Conservation (phyloP, 2,329 filamentous ascomycete genomes). For the Aspergillus awamori region DNA sequence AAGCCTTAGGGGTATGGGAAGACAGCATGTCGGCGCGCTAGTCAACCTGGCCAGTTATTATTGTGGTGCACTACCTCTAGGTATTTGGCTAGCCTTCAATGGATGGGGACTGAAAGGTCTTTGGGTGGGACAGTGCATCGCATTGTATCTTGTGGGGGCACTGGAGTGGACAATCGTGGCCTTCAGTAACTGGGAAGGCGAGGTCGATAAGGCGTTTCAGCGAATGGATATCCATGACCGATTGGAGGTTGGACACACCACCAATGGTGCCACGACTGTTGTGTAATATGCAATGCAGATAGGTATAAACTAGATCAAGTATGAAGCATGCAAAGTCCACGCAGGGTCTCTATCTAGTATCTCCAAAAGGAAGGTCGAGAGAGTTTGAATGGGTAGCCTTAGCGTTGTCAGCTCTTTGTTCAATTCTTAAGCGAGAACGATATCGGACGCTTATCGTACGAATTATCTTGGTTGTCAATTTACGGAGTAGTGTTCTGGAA, state of each 20-base stretch:
- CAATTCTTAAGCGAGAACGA: not conserved
- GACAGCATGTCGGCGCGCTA: conserved; percentile 79
- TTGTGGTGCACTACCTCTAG: conserved; percentile 75
- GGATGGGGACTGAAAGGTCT: conserved; percentile 80
- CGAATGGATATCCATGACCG: conserved; percentile 62
- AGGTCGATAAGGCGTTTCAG: conserved; percentile 71
- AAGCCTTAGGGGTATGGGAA: conserved; percentile 77
- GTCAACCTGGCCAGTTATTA: conserved; percentile 87
- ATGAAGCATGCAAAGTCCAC: not conserved
- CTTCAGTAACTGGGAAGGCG: conserved; percentile 73
- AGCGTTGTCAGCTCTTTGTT: not conserved
- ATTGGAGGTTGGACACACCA: conserved; percentile 22
- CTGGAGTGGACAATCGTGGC: conserved; percentile 80
- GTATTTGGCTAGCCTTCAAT: conserved; percentile 82
- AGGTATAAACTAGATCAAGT: conserved; percentile 31
- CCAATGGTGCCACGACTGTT: conserved; percentile 11
- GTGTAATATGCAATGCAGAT: conserved; percentile 2
- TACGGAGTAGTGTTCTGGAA: not conserved
- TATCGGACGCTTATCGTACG: too few relatives aligned
- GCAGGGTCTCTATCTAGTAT: conserved; percentile 47
- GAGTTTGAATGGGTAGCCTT: conserved; percentile 12
- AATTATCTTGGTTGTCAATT: too few relatives aligned
- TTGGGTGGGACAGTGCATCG: conserved; percentile 82
- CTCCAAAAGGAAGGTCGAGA: conserved; percentile 37
- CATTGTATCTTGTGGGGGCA: conserved; percentile 75